phyloP scores from a whole-genome alignment of 306 rosid genomes.

The Cucumis melo region DNA sequence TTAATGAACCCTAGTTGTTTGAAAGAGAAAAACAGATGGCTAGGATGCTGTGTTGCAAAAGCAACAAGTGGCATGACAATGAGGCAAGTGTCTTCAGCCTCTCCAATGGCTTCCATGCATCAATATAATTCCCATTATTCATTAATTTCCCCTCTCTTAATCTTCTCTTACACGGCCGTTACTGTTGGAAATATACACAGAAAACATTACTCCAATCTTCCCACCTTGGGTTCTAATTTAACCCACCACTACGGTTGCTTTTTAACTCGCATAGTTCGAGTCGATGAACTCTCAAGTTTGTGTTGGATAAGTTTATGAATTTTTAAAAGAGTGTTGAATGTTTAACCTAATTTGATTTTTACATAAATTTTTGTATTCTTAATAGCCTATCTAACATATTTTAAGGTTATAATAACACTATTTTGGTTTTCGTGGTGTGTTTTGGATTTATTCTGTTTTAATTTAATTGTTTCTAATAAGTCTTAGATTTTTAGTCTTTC shows the following conservation, averaged over 20 bases:
- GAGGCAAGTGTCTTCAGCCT: conserved; percentile 7
- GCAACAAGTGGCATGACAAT: conserved; percentile 19
- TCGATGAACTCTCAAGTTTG: no score
- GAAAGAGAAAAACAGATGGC: background rate
- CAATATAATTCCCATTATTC: background rate
- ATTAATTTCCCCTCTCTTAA: background rate
- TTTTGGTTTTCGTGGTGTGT: no score
- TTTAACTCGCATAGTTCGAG: background rate
- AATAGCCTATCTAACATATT: no score
- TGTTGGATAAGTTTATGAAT: no score
- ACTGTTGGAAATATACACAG: background rate
- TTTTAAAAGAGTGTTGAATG: no score
- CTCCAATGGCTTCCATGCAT: conserved; percentile 16
- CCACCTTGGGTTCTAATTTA: background rate
- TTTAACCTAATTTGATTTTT: no score
- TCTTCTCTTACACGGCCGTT: conserved; percentile 8
- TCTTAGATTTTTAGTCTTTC: no score
- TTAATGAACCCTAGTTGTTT: no score
- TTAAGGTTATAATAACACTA: no score
- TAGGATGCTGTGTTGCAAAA: background rate
- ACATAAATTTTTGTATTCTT: no score
- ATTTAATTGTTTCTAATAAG: no score
- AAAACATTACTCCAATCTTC: background rate
- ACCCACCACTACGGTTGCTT: background rate
- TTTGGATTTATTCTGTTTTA: no score